Evolutionary conservation across 441 rosid genomes (phyloP).

Genomic region (Pelargonium citronellum): DNA sequence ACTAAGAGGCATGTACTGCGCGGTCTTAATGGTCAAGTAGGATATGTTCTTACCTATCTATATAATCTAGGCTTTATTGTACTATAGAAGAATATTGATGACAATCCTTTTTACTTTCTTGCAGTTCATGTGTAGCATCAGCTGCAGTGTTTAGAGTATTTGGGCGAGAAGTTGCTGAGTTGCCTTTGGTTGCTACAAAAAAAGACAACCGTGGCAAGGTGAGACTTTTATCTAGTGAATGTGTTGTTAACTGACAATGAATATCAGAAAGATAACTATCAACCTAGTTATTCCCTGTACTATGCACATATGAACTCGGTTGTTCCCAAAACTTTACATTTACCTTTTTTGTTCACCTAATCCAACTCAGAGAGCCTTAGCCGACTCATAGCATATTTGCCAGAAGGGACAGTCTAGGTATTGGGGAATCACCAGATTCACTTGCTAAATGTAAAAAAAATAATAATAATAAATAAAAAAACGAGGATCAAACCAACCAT

Average conservation of each 20-base stretch:
- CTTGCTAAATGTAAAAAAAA: too few species aligned
- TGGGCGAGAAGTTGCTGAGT: slow-evolving; percentile 89
- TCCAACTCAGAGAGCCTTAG: too few species aligned
- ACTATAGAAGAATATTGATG: neutral
- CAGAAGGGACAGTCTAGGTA: too few species aligned
- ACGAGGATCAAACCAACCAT: too few species aligned
- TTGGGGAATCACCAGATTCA: too few species aligned
- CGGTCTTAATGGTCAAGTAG: slow-evolving; percentile 70
- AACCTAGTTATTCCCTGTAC: neutral
- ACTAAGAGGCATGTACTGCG: slow-evolving; percentile 78
- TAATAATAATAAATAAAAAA: too few species aligned
- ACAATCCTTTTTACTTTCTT: neutral
- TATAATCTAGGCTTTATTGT: slow-evolving; percentile 1
- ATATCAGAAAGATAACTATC: neutral
- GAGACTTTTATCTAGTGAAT: slow-evolving; percentile 21
- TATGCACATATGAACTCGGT: too few species aligned
- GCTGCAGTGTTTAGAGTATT: slow-evolving; percentile 89
- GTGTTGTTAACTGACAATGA: neutral
- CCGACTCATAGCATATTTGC: too few species aligned
- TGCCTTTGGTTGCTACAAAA: slow-evolving; percentile 87
- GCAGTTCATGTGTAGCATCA: slow-evolving; percentile 74
- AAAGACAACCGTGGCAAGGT: slow-evolving; percentile 90
- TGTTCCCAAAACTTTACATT: too few species aligned
- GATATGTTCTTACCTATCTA: slow-evolving; percentile 17
- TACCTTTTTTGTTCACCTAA: neutral